Base-by-base conservation (phyloP, 495 filamentous ascomycete species). In the Xylaria intraflava region DNA sequence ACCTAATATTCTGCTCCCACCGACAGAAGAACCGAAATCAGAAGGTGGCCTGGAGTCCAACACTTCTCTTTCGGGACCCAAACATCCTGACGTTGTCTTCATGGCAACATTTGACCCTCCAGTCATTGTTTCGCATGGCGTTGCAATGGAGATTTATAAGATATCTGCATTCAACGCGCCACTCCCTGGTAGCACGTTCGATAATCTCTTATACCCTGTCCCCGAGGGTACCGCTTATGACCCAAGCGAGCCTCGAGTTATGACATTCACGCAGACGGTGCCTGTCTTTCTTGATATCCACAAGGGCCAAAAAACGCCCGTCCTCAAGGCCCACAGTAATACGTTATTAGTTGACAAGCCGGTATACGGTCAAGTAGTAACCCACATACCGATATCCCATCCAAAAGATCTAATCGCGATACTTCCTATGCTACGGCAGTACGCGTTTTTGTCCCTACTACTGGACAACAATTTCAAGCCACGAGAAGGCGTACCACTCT, bases 41-140 rank as follows among this genome's bases (percentile, higher is more conserved):
- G 62, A 62, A 33, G 30, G 55, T 46, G 48, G 54, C 55, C 59
- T 73, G 45, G 52, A 71, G 27, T 52, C 70, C 58, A 69, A 69
- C 53, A 66, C 68, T 24, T 45, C 56, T 2, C 53, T 75, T 6
- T 56, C 71, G 9, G 65, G 62, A 10, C 62, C 65, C 4, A 82
- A 81, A 44, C 71, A 85, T 10, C 86, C 89, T 0, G 82, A 91
- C 29, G 83, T 90, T 38, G 83, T 85, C 17, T 97, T 98, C 66
- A 77, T 87, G 36, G 90, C 88, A 2, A 86, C 78, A 26, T 81
- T 97, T 29, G 86, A 96, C 46, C 93, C 93, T 5, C 87, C 90
- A 0, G 66, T 98, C 11, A 77, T 88, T 8, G 69, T 96, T 41
- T 85, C 92, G 0, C 77, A 84, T 29, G 65, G 75, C 29, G 73